These are phyloP conservation scores for Cladorrhinum sp. DNA, from an alignment of 2,329 filamentous ascomycete species.

Conservation along the genomic window DNA sequence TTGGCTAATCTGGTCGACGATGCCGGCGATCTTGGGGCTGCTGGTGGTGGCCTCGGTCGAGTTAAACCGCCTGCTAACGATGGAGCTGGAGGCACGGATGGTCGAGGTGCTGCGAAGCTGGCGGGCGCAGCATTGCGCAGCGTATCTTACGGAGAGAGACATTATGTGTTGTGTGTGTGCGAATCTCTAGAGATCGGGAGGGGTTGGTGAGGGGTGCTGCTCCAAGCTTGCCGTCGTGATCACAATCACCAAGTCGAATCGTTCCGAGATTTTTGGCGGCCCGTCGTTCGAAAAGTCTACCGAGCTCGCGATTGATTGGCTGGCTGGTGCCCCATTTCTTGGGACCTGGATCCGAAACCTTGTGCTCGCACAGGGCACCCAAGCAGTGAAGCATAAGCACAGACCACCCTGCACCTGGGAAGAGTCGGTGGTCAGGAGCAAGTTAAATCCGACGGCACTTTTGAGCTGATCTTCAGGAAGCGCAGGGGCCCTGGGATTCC, in stretches of 20 bases:
- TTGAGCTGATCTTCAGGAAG: neutral
- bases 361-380: neutral
- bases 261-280: constrained; percentile 24
- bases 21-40: constrained; percentile 91
- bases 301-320: constrained; percentile 21
- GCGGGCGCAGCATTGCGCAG: constrained; percentile 62
- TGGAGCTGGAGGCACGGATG: constrained; percentile 41
- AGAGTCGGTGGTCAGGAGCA: constrained; percentile 13
- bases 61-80: constrained; percentile 72
- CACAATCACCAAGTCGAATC: constrained; percentile 17
- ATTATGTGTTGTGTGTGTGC: constrained; percentile 41
- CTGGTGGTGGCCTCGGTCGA: constrained; percentile 76
- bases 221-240: constrained; percentile 14
- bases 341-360: neutral
- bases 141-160: constrained; percentile 62
- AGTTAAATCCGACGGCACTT: constrained; percentile 16
- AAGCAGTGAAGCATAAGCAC: neutral
- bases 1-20: constrained; percentile 98
- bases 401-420: neutral
- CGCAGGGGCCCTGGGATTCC: neutral
- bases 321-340: neutral
- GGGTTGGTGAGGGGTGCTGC: constrained; percentile 5
- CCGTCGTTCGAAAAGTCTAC: constrained; percentile 25
- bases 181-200: neutral
- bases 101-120: constrained; percentile 53